A percentile compares a stretch with the other conserved stretches of the same genome.
Evolutionary conservation across 176 grass and related monocot species (phyloP).

Genomic region (Thinopyrum elongatum): DNA sequence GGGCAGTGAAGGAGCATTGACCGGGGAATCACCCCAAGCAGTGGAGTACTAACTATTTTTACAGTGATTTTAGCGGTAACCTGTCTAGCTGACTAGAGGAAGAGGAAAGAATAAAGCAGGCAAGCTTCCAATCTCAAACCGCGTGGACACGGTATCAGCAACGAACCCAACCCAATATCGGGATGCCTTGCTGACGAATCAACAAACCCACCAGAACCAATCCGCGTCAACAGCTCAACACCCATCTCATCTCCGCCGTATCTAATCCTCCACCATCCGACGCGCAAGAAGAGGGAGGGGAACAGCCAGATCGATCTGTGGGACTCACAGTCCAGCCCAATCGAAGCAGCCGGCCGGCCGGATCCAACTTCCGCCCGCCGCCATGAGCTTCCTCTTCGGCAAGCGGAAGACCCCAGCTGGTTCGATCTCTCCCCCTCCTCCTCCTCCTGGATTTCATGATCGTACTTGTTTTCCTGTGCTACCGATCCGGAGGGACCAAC

Average conservation of each 20-base stretch:
- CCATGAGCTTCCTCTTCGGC: slow-evolving; percentile 91
- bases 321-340: neutral
- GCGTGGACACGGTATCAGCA: neutral
- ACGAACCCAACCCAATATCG: neutral
- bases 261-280: neutral
- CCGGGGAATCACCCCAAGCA: no score
- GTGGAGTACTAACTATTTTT: no score
- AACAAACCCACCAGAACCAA: neutral
- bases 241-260: neutral
- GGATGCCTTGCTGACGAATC: slow-evolving; percentile 5
- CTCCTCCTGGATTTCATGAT: neutral
- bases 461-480: neutral
- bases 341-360: neutral
- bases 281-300: neutral
- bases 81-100: neutral
- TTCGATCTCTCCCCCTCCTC: neutral
- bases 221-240: neutral
- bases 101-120: neutral
- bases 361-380: neutral
- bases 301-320: neutral
- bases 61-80: no score
- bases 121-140: neutral
- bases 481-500: neutral
- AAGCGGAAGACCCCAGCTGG: slow-evolving; percentile 84
- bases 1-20: no score